phyloP scores from a whole-genome alignment of 805 yeast species.

The Ogataea ramenticola region DNA sequence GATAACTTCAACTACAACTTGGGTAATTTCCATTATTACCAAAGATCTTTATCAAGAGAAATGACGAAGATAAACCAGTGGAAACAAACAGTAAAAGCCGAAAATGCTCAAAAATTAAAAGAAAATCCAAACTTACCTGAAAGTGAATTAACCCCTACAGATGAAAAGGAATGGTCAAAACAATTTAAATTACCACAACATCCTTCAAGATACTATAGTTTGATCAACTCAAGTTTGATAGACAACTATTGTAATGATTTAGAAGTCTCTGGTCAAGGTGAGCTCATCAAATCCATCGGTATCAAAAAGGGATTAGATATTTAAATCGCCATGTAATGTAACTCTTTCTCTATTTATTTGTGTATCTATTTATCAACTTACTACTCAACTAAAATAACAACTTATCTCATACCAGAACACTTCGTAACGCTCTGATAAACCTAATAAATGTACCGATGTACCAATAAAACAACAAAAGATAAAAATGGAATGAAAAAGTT shows the following conservation, averaged over 20 bases:
- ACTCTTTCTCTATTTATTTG: neutral
- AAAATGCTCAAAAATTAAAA: constrained; percentile 54
- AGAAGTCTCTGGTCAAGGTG: constrained; percentile 63
- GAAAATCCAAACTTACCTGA: constrained; percentile 41
- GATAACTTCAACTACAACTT: constrained; percentile 75
- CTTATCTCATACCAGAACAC: no score
- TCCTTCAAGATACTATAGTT: constrained; percentile 68
- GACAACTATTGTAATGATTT: constrained; percentile 65
- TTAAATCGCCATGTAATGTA: constrained; percentile 2
- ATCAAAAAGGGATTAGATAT: constrained; percentile 44
- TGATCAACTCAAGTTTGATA: constrained; percentile 61
- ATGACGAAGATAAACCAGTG: constrained; percentile 63
- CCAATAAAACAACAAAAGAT: no score
- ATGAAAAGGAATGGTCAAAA: constrained; percentile 59
- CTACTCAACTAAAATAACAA: no score
- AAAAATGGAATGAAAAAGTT: no score
- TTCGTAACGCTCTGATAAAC: no score
- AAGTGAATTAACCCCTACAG: constrained; percentile 31
- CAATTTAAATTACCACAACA: constrained; percentile 62
- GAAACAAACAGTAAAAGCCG: constrained; percentile 63
- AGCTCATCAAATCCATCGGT: constrained; percentile 55
- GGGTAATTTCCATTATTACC: constrained; percentile 74
- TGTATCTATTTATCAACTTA: neutral
- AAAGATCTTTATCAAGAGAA: constrained; percentile 68
- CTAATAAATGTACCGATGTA: no score